Evolutionary conservation across 2,329 filamentous ascomycete species (phyloP), one percentile per base, ranked within the genome.

Genomic region (Polytolypa hystricis): DNA sequence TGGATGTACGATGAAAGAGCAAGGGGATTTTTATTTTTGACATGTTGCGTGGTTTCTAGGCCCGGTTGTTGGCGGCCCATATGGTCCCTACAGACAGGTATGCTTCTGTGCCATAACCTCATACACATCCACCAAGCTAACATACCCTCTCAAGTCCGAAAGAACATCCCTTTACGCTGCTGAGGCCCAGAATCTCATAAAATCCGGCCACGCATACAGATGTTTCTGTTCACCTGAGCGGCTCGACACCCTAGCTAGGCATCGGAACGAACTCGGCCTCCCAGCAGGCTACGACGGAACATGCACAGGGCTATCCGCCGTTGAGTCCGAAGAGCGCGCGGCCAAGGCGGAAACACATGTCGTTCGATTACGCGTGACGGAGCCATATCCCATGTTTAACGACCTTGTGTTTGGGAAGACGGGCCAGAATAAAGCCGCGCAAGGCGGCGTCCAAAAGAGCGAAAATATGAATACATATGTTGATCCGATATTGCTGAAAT

Each of bases 401-500:
- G 91, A 98, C 55, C 60, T 89, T 23, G 79, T 96, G 7, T 93
- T 93, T 52, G 84, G 84, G 40, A 65, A 61, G 39, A 64, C 60
- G 8, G 62, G 59, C 11, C 62, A 65, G 62, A 69, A 61, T 70
- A 72, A 54, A 16, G 11, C 26, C 26, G 27, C 20, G 10, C 11
- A 16, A 8, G 34, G 26, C 17, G 37, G 25, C 23, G 40, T 33
- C 61, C 64, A 50, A 54, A 70, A 45, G 46, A 46, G 57, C 39
- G 57, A 58, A 23, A 50, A 59, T 34, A 62, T 60, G 40, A 64
- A 69, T 37, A 61, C 59, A 23, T 68, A 71, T 16, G 84, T 91
- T 47, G 87, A 96, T 52, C 89, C 86, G 14, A 83, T 98, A 42
- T 67, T 98, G 27, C 66, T 95, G 42, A 98, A 98, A 59, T 80